Evolutionary conservation across 768 basidiomycete genomes (phyloP).

Genomic region (Kwoniella bestiolae): DNA sequence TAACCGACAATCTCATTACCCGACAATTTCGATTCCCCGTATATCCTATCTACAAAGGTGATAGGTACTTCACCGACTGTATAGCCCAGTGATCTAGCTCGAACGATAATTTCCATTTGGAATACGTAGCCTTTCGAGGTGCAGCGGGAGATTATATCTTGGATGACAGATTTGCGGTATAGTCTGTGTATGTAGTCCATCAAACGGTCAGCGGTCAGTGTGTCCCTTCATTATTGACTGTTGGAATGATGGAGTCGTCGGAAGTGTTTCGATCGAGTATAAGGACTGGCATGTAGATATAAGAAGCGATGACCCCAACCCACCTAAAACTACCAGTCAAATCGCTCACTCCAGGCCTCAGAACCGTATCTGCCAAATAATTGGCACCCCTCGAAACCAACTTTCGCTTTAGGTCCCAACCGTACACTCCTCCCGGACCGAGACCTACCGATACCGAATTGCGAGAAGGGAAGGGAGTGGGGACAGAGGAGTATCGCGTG

Average conservation of each 20-base stretch:
- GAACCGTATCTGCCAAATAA: slow-evolving; percentile 81
- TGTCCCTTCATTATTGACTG: not conserved
- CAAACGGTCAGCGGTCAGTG: no score
- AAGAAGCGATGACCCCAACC: no score
- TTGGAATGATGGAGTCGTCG: not conserved
- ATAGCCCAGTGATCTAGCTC: slow-evolving; percentile 81
- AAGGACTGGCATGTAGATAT: no score
- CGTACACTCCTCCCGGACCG: slow-evolving; percentile 80
- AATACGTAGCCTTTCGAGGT: slow-evolving; percentile 91
- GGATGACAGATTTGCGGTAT: slow-evolving; percentile 75
- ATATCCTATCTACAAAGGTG: slow-evolving; percentile 91
- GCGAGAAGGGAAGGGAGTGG: slow-evolving; percentile 53
- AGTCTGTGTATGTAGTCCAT: no score
- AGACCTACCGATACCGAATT: slow-evolving; percentile 64
- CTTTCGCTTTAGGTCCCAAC: slow-evolving; percentile 90
- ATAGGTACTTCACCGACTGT: slow-evolving; percentile 89
- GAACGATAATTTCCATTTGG: slow-evolving; percentile 98
- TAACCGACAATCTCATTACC: slow-evolving; percentile 87
- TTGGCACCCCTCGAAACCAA: slow-evolving; percentile 87
- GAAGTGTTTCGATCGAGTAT: no score
- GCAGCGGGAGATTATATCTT: slow-evolving; percentile 80
- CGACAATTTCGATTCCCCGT: slow-evolving; percentile 89
- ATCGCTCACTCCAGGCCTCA: slow-evolving; percentile 85
- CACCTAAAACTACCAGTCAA: slow-evolving; percentile 88
- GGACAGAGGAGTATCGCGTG: slow-evolving; percentile 71